Evolutionary conservation across 805 yeast genomes (phyloP), one percentile per base, ranked within the genome.

Genomic region (Ogataea neopini): DNA sequence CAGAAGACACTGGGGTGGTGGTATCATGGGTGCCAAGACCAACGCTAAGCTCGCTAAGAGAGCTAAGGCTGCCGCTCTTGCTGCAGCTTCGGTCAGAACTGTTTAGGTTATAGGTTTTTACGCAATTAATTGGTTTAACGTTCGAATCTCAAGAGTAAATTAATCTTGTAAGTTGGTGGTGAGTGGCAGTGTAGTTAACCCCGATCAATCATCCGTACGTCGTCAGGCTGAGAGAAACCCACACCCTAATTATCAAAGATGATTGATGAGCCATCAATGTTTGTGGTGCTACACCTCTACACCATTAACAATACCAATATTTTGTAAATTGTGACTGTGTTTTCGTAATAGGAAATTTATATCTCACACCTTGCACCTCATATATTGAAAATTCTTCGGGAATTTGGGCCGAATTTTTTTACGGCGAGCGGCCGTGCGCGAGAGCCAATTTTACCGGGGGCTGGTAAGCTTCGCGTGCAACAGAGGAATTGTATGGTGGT

Each of bases 1-100:
- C 72, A 92, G 95, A 84, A 90, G 88, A 80, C 96, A 89, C 86
- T 92, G 99, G 99, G 98, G 98, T 83, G 99, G 99, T 83, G 99
- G 99, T 83, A 71, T 89, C 75, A 79, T 94, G 83, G 97, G 98
- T 75, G 78, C 86, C 66, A 94, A 92, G 82, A 89, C 97, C 69
- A 81, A 80, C 68, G 94, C 84, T 70, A 88, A 86, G 80, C 71
- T 74, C 58, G 91, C 81, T 65, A 88, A 87, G 84, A 83, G 74
- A 69, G 84, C 82, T 60, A 83, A 77, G 76, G 75, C 62, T 44
- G 51, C 96, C 68, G 95, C 96, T 77, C 49, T 52, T 43, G 88
- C 96, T 20, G 40, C 58, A 26, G 18, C 34, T 18, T 18, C 47
- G 10, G 26, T 17, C 29, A 30, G 23, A 19, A 33, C 47, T 38